Base-by-base conservation (phyloP, 768 basidiomycete genomes). In the Botryobasidium botryosum region DNA sequence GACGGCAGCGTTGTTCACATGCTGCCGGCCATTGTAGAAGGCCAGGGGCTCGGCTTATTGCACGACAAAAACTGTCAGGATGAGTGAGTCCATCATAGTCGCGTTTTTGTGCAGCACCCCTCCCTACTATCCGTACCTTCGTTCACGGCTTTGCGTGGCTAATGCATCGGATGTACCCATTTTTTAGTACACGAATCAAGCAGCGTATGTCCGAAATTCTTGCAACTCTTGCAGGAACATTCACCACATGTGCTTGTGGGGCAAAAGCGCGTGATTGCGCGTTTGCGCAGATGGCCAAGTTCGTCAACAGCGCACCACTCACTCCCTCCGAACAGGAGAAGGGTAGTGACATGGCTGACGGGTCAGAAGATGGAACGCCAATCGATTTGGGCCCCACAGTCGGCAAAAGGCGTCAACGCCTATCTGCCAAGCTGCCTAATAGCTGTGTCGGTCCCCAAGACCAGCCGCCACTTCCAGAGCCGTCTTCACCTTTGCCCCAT, bases 161-260 rank as follows among this genome's bases (percentile, higher is more conserved):
- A 10, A 39, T n/a, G n/a, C n/a, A n/a, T n/a, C 13, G 13, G 12
- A 12, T 2, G 12, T 39, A 12, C 1, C 12, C 12, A 12, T 29
- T 8, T 29, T 27, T 28, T 24, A 42, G 40, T 13, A 28, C 26
- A 8, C 8, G 29, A 13, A 8, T 42, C 10, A 42, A 42, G 29
- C 24, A 21, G 15, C 25, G 29, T 21, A 24, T 42, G 40, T 26
- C 12, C 23, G 24, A 42, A 27, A 42, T 42, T 13, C 28, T 42
- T 13, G 8, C 13, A 21, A 42, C 40, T 8, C 20, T 42, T 13
- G 40, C 24, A 13, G 40, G 40, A 13, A 42, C 40, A 13, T 28
- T 42, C 27, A 42, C 40, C 23, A 26, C 40, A 21, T 42, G 40
- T 29, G 40, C 40, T 15, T 42, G 40, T 21, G 26, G 40, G 40